phyloP scores from a whole-genome alignment of 73 alveolate genomes.

The Paramecium sonneborni region DNA sequence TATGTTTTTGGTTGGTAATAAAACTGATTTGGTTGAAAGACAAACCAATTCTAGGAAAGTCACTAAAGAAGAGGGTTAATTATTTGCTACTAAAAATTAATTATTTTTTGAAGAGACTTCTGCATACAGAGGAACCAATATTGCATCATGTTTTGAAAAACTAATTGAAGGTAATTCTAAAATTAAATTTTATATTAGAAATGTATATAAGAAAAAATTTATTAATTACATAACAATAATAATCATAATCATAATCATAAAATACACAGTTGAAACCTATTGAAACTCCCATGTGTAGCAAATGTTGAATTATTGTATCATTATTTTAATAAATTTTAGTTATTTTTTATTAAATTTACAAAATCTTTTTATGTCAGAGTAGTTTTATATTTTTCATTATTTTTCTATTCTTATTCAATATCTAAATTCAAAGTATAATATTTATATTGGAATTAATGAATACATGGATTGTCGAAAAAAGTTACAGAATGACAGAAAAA shows the following conservation, averaged over 20 bases:
- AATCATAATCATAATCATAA: not conserved
- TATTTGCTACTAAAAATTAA: conserved; percentile 73
- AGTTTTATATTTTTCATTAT: too few relatives aligned
- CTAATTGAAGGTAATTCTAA: conserved; percentile 48
- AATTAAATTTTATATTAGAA: not conserved
- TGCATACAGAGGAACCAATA: conserved; percentile 70
- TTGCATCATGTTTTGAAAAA: conserved; percentile 62
- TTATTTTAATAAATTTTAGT: not conserved
- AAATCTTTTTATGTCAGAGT: too few relatives aligned
- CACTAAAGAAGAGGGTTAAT: conserved; percentile 71
- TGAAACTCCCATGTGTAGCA: conserved; percentile 39
- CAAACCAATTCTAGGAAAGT: conserved; percentile 75
- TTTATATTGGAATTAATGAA: too few relatives aligned
- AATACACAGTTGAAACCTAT: not conserved
- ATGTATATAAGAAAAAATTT: conserved; percentile 25
- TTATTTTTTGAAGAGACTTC: conserved; percentile 78
- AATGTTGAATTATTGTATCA: conserved; percentile 21
- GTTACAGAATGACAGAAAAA: too few relatives aligned
- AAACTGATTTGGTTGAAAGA: conserved; percentile 80
- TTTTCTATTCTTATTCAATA: too few relatives aligned
- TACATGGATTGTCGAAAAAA: too few relatives aligned
- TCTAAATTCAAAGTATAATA: too few relatives aligned
- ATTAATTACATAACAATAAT: not conserved
- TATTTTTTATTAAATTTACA: too few relatives aligned
- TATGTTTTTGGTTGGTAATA: conserved; percentile 81